Evolutionary conservation across 225 moss, liverwort and hornwort genomes (phyloP), one percentile per base, ranked within the genome.

Genomic region (Sphagnum tenellum): DNA sequence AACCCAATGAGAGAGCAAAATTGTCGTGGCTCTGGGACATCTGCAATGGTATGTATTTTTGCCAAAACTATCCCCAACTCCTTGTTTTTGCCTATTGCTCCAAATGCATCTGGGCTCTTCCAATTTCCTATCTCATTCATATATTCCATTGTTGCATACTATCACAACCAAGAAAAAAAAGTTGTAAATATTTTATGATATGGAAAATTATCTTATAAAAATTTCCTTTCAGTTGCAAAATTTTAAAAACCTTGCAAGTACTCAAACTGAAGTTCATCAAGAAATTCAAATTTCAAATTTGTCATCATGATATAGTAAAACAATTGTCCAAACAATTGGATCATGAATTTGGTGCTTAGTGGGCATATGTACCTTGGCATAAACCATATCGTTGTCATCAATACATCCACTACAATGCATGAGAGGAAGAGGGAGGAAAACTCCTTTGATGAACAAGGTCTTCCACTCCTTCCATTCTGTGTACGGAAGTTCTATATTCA

Each of bases 1-100:
- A 76, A 89, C 66, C 78, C 70, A 60, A 77, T 72, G 0, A 95
- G 49, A 57, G 72, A 71, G 49, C 79, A 84, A 49, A 76, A 77
- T 44, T 72, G 64, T 56, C 80, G 74, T 63, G 73, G 0, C 47
- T 77, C 78, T 0, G 84, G 88, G 51, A 79, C 72, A 51, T 91
- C 66, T 2, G 87, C 88, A 75, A 91, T 68, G 56, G 68, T 77
- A 65, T 91, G 91, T 73, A 95, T 77, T 49, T 88, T 82, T 67
- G 87, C 82, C 2, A 95, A 63, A 44, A 88, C 64, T 1, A 62
- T 52, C 56, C 89, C 94, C 0, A 95, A 63, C 47, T 75, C 66
- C 8, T 49, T 12, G 52, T 95, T 95, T 67, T 65, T 83, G 62
- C 91, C 94, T 69, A 81, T 81, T 11, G 78, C 56, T 11, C 84